phyloP scores from a whole-genome alignment of 257 asterid genomes.

The Pogostemon cablin region DNA sequence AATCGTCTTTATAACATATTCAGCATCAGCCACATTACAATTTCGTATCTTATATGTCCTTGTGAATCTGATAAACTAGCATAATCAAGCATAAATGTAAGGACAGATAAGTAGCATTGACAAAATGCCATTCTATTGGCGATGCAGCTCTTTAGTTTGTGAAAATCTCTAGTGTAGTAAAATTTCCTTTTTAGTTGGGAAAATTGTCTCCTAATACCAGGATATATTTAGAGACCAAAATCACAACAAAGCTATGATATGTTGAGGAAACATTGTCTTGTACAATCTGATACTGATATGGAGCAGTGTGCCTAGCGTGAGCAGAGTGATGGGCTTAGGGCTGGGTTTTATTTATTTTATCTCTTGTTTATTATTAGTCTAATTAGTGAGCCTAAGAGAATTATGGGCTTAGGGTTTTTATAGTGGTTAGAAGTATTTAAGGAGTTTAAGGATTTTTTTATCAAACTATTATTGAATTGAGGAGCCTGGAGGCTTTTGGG shows the following conservation, averaged over 20 bases:
- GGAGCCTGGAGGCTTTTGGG: too few relatives aligned
- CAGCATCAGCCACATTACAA: neutral
- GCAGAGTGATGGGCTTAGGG: too few relatives aligned
- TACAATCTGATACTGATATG: too few relatives aligned
- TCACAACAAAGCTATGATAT: neutral
- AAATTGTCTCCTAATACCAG: neutral
- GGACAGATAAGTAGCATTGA: neutral
- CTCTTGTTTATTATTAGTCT: too few relatives aligned
- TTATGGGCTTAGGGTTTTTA: too few relatives aligned
- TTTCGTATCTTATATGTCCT: neutral
- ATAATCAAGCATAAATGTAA: neutral
- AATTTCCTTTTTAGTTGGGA: neutral
- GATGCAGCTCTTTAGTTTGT: neutral
- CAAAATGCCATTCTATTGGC: neutral
- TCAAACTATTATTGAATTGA: too few relatives aligned
- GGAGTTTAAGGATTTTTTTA: too few relatives aligned
- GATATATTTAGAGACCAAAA: neutral
- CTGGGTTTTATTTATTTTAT: too few relatives aligned
- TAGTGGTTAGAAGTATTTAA: too few relatives aligned
- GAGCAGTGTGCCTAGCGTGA: too few relatives aligned
- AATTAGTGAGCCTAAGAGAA: neutral
- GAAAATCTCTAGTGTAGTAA: neutral
- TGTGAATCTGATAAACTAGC: neutral
- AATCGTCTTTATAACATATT: neutral
- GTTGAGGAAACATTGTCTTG: constrained; percentile 5